Evolutionary conservation across 768 basidiomycete genomes (phyloP), one percentile per base, ranked within the genome.

Genomic region (Lactifluus volemus): DNA sequence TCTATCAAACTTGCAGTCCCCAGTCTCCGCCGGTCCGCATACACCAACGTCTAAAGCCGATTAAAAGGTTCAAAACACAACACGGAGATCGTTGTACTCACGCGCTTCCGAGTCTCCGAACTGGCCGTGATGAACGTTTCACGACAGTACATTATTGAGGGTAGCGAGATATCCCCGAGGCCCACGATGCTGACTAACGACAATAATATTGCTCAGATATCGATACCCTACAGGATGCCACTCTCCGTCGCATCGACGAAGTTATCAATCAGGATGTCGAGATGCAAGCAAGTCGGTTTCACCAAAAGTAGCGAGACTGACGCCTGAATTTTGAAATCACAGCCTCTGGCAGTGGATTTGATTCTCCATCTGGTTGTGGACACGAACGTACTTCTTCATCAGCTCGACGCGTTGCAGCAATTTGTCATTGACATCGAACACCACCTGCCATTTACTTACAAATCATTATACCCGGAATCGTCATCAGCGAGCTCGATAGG

Each of bases 401-500:
- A 84, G 62, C 79, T 90, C 61, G 82, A 84, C 56, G 77, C 81
- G 42, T 71, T 92, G 61, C 77, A 81, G 61, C 77, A 79, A 49
- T 88, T 92, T 67, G 81, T 85, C 47, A 75, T 77, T 11, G 85
- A 88, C 68, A 75, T 84, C 39, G 84, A 85, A 67, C 73, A 70
- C 29, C 69, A 73, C 21, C 62, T 61, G 7, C 68, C 82, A n/a
- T 79, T 82, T n/a, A 73, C 86, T 47, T 81, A 29, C 58, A 55
- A 53, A 72, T 91, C 30, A 74, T 92, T 63, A 79, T 92, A 53
- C 91, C 90, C 0, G 85, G 84, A 10, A 82, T 79, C 7, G 90
- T 92, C 17, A 79, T 92, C 54, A 78, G 82, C 53, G 90, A 93
- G 70, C 79, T 93, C 41, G 91, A 93, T 68, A 78, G 78, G 88